Conservation (phyloP, 2,329 filamentous ascomycete genomes). For the Pyrenophora graminea region DNA sequence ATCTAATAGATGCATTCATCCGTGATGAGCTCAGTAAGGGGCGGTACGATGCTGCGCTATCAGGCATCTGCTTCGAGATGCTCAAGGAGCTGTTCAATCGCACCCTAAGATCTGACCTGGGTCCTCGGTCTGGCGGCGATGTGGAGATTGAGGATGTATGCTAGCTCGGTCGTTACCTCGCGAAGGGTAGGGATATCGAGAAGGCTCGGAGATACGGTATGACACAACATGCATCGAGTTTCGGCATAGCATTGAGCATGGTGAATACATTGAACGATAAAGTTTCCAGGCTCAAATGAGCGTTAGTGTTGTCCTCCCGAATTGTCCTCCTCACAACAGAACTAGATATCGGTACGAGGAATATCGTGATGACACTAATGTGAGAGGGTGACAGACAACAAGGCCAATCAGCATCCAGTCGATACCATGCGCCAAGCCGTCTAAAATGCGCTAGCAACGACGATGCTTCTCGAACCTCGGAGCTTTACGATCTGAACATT, state of each 20-base stretch:
- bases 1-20: conserved; percentile 75
- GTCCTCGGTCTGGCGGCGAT: conserved; percentile 64
- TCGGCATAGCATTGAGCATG: too few relatives aligned
- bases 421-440: conserved; percentile 18
- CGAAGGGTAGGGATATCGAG: neutral
- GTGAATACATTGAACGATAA: too few relatives aligned
- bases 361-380: neutral
- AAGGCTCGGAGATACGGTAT: neutral
- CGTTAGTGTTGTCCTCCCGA: too few relatives aligned
- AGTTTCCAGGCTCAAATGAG: too few relatives aligned
- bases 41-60: conserved; percentile 86
- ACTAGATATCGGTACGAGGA: too few relatives aligned
- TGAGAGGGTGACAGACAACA: neutral
- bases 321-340: too few relatives aligned
- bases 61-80: conserved; percentile 89
- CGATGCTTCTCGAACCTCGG: conserved; percentile 38
- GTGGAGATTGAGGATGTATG: conserved; percentile 74
- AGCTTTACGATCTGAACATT: conserved; percentile 11
- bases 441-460: conserved; percentile 20
- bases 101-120: conserved; percentile 77
- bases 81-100: conserved; percentile 83
- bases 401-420: conserved; percentile 4
- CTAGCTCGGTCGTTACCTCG: conserved; percentile 4
- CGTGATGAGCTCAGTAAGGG: conserved; percentile 90
- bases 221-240: too few relatives aligned